Conservation (phyloP, 768 basidiomycete species). For the Lentinula raphanica region DNA sequence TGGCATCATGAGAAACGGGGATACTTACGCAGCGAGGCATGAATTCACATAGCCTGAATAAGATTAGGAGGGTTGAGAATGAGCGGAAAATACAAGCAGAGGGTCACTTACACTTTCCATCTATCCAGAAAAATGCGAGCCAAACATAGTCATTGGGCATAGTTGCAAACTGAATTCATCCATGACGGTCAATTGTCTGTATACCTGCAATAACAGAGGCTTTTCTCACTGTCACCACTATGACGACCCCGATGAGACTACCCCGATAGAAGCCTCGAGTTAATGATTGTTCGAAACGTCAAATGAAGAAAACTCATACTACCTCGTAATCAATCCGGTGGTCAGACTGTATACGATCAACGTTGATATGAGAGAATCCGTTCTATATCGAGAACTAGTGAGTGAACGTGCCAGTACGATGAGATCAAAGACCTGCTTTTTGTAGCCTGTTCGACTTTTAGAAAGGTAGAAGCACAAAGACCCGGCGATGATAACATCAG, state of each 20-base stretch:
- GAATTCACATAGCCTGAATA: constrained; percentile 46
- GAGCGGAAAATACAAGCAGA: background rate
- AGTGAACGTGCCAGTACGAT: background rate
- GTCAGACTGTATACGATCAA: constrained; percentile 40
- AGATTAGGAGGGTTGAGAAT: background rate
- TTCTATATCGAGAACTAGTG: constrained; percentile 20
- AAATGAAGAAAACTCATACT: too few relatives aligned
- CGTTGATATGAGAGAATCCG: constrained; percentile 39
- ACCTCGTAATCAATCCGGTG: constrained; percentile 42
- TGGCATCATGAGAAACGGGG: background rate
- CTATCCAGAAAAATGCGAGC: constrained; percentile 46
- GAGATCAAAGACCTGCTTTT: background rate
- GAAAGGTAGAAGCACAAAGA: constrained; percentile 44
- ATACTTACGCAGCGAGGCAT: constrained; percentile 43
- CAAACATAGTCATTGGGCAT: constrained; percentile 45
- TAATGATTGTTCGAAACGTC: background rate
- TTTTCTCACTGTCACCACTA: constrained; percentile 32
- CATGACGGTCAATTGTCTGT: background rate
- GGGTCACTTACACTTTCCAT: constrained; percentile 40
- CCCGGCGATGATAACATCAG: constrained; percentile 43
- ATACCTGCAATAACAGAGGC: background rate
- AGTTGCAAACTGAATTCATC: constrained; percentile 30
- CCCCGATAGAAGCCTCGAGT: constrained; percentile 4
- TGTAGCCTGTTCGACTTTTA: constrained; percentile 42
- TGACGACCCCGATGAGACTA: constrained; percentile 36